Conservation (phyloP, 192 early-diverging fungal species). For the Gamsiella multidivaricata region DNA sequence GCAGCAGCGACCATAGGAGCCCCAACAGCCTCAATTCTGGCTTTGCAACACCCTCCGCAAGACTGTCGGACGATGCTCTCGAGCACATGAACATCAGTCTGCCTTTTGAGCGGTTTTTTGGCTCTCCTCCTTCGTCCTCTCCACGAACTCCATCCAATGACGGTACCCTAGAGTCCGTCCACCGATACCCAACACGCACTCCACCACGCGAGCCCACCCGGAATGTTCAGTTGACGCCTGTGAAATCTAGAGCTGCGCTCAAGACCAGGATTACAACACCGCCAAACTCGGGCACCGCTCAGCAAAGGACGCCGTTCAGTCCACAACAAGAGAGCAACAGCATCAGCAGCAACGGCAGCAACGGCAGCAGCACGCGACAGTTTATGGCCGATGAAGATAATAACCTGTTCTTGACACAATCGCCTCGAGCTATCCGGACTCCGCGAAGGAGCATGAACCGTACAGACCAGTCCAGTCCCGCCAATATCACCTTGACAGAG, state of each 20-base stretch:
- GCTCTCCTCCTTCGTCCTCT: background rate
- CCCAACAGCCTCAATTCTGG: background rate
- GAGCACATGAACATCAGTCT: slow-evolving; percentile 8
- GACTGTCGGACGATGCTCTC: slow-evolving; percentile 20
- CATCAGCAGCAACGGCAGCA: no score
- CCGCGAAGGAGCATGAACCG: slow-evolving; percentile 4
- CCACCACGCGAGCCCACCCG: background rate
- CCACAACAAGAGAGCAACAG: no score
- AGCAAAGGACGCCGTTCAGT: background rate
- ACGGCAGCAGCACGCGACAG: slow-evolving; percentile 2
- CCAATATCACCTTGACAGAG: background rate
- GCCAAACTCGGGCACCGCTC: slow-evolving; percentile 3
- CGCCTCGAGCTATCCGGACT: slow-evolving; percentile 24
- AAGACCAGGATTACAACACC: slow-evolving; percentile 6
- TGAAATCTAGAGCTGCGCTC: background rate
- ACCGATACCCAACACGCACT: slow-evolving; percentile 20
- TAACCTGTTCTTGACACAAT: slow-evolving; percentile 24
- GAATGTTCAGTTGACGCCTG: background rate
- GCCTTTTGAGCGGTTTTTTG: slow-evolving; percentile 23
- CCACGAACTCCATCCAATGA: background rate
- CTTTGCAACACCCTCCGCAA: slow-evolving; percentile 13
- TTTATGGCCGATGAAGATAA: slow-evolving; percentile 22
- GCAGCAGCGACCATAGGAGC: background rate
- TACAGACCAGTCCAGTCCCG: background rate
- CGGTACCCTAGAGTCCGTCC: slow-evolving; percentile 12